Conservation (phyloP, 2,329 filamentous ascomycete species). For the Reticulascus tulasneorum region DNA sequence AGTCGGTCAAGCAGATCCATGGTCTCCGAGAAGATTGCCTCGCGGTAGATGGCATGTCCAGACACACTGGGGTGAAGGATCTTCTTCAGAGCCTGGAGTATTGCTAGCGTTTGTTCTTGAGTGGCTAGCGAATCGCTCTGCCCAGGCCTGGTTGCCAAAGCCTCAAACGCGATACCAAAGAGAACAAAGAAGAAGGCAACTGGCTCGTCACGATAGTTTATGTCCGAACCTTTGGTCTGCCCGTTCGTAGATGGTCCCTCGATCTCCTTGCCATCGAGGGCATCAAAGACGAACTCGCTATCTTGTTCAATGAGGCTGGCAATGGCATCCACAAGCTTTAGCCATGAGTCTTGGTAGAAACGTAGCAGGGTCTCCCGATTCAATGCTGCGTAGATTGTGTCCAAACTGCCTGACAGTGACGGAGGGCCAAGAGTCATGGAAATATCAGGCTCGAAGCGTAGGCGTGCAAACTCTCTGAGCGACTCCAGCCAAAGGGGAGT, state of each 20-base stretch:
- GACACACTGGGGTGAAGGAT: constrained; percentile 92
- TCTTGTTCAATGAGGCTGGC: constrained; percentile 96
- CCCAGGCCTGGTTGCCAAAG: constrained; percentile 76
- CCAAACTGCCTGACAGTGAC: constrained; percentile 77
- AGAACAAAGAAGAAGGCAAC: constrained; percentile 99
- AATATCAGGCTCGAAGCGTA: constrained; percentile 95
- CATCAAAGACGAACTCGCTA: constrained; percentile 96
- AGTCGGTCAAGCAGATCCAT: constrained; percentile 94
- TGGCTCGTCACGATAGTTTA: constrained; percentile 97
- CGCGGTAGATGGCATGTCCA: constrained; percentile 93
- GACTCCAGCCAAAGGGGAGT: constrained; percentile 94
- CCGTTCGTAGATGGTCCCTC: constrained; percentile 44
- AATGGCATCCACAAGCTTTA: constrained; percentile 95
- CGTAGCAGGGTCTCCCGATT: constrained; percentile 89
- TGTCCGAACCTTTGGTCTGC: constrained; percentile 65
- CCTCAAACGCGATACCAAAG: constrained; percentile 94
- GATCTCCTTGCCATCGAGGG: constrained; percentile 77
- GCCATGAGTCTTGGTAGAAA: constrained; percentile 97
- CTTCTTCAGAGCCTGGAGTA: constrained; percentile 87
- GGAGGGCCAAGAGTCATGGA: constrained; percentile 83
- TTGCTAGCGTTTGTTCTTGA: constrained; percentile 78
- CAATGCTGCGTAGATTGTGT: constrained; percentile 90
- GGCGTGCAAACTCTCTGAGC: constrained; percentile 84
- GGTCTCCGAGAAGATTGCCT: constrained; percentile 92
- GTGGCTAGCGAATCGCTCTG: constrained; percentile 63